phyloP scores from a whole-genome alignment of 164 flowering plant genomes.

The Tetrastigma voinierianum region DNA sequence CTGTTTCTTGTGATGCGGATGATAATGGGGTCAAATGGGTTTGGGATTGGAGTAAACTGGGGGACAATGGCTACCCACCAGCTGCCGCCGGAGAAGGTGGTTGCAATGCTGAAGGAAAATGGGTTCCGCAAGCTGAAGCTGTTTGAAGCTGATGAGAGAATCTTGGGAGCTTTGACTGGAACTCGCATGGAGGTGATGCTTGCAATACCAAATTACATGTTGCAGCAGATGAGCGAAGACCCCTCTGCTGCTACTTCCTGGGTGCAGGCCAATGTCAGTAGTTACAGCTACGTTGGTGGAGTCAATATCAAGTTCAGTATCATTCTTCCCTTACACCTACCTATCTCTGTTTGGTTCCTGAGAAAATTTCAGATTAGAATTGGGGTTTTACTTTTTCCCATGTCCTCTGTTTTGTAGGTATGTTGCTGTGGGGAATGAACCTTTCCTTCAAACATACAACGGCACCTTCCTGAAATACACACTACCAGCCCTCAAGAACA shows the following conservation, averaged over 20 bases:
- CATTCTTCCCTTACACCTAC: not conserved
- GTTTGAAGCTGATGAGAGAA: conserved; percentile 72
- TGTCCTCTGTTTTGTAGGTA: conserved; percentile 46
- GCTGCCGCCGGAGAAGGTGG: conserved; percentile 66
- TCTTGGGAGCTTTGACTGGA: conserved; percentile 63
- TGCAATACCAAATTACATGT: conserved; percentile 78
- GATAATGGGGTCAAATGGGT: conserved; percentile 16
- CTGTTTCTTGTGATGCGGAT: conserved; percentile 17
- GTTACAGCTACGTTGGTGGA: conserved; percentile 58
- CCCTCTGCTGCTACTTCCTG: conserved; percentile 53
- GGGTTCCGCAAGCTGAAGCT: conserved; percentile 78
- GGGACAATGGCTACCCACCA: conserved; percentile 74
- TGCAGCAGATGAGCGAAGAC: conserved; percentile 48
- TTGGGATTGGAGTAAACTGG: conserved; percentile 79
- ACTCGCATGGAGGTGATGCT: conserved; percentile 79
- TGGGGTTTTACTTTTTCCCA: no score
- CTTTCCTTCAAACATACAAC: conserved; percentile 72
- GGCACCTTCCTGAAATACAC: conserved; percentile 46
- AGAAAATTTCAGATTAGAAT: no score
- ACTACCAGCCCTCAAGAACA: conserved; percentile 67
- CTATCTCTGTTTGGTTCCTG: not conserved
- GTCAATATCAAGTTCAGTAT: conserved; percentile 73
- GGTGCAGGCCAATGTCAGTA: conserved; percentile 79
- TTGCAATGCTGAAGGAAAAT: conserved; percentile 65
- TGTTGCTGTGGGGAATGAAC: conserved; percentile 91